Conservation (phyloP, 345 rosid genomes). For the Isatis tinctoria region DNA sequence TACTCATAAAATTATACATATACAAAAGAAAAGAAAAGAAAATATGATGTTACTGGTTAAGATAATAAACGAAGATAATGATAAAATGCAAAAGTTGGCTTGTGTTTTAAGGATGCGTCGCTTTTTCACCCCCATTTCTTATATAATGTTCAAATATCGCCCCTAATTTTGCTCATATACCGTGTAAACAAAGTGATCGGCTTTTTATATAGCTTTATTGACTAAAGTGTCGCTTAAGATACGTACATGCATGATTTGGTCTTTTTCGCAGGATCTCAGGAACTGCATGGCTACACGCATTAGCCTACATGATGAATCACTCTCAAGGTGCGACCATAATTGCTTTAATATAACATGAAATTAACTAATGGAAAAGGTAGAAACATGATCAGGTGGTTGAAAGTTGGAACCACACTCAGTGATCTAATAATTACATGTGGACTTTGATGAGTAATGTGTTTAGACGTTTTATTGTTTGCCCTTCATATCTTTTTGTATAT, state of each 20-base stretch:
- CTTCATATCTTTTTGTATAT: background rate
- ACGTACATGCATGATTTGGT: constrained; percentile 34
- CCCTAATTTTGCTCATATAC: constrained; percentile 15
- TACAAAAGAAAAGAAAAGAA: background rate
- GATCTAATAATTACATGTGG: constrained; percentile 22
- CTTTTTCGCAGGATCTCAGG: constrained; percentile 26
- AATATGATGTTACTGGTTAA: background rate
- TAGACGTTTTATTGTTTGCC: background rate
- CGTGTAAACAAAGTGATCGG: constrained; percentile 33
- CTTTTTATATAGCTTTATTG: constrained; percentile 21
- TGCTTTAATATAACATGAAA: constrained; percentile 5
- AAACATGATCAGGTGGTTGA: constrained; percentile 26
- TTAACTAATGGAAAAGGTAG: constrained; percentile 6
- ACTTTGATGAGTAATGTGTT: constrained; percentile 4
- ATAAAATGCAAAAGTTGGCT: constrained; percentile 28
- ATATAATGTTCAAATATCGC: constrained; percentile 16
- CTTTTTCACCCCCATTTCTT: constrained; percentile 6
- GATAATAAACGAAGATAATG: background rate
- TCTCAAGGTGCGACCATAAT: constrained; percentile 2
- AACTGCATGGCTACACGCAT: constrained; percentile 38
- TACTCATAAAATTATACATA: background rate
- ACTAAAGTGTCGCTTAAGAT: constrained; percentile 31
- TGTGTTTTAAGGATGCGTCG: constrained; percentile 38
- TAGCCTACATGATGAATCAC: constrained; percentile 20
- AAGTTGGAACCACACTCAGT: constrained; percentile 9